Percentiles rank a stretch among this genome's conserved stretches.
These are phyloP conservation scores for Gossypium trilobum DNA, from an alignment of 441 rosid genomes.

Conservation along the genomic window DNA sequence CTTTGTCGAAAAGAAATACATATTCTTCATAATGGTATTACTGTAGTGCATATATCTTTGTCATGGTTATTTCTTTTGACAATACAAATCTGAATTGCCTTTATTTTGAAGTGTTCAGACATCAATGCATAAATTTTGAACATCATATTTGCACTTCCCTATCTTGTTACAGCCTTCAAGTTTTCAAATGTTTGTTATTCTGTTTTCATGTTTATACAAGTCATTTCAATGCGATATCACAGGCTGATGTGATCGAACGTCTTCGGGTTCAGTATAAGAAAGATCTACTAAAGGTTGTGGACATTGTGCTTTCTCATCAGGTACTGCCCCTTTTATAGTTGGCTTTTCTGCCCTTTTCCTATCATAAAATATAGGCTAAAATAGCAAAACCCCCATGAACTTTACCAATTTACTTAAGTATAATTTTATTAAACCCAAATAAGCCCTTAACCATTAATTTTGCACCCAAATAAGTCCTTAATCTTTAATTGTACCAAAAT, in stretches of 20 bases:
- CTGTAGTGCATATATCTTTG: not conserved
- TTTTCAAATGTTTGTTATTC: not conserved
- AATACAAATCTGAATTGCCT: not conserved
- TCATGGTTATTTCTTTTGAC: not conserved
- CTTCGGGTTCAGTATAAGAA: constrained; percentile 93
- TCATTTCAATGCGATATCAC: constrained; percentile 9
- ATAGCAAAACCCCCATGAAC: not conserved
- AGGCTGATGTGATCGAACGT: constrained; percentile 99
- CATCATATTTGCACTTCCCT: not conserved
- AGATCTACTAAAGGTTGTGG: constrained; percentile 86
- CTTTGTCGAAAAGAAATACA: constrained; percentile 6
- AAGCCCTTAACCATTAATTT: not conserved
- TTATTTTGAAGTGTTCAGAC: not conserved
- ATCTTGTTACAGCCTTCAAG: not conserved
- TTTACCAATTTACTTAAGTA: not conserved
- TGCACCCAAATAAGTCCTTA: not conserved
- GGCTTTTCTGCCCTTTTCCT: constrained; percentile 19
- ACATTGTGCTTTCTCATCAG: constrained; percentile 99
- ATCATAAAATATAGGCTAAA: not conserved
- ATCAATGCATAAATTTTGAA: not conserved
- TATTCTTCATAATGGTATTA: not conserved
- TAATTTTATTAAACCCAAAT: not conserved
- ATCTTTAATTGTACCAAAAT: not conserved
- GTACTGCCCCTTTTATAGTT: constrained; percentile 31
- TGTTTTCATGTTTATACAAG: not conserved